These are phyloP conservation scores for Silene latifolia DNA, from an alignment of 148 eudicot genomes.

Conservation along the genomic window DNA sequence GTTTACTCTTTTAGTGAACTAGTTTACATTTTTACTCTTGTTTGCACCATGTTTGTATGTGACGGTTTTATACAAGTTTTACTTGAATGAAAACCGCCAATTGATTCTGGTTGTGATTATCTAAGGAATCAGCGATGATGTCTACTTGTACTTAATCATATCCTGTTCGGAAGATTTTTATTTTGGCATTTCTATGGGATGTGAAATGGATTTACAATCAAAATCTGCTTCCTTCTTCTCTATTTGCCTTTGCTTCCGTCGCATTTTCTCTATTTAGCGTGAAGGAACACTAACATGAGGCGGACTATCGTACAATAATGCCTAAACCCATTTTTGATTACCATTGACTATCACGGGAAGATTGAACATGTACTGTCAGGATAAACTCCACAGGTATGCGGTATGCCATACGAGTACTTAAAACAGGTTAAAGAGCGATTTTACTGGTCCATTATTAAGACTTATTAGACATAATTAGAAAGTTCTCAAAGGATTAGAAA, in stretches of 20 bases:
- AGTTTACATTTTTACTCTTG: too few species aligned
- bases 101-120: constrained; percentile 20
- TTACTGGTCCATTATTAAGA: background rate
- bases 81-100: constrained; percentile 17
- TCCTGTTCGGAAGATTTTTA: background rate
- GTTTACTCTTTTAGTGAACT: too few species aligned
- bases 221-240: background rate
- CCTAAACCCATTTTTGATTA: background rate
- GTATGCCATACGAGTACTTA: too few species aligned
- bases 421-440: background rate
- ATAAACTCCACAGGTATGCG: too few species aligned
- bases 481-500: background rate
- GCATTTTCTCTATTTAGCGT: too few species aligned
- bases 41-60: too few species aligned
- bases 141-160: constrained; percentile 4
- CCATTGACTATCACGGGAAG: too few species aligned
- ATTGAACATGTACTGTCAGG: too few species aligned
- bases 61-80: too few species aligned
- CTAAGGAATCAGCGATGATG: constrained; percentile 17
- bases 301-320: too few species aligned
- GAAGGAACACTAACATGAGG: too few species aligned
- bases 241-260: background rate
- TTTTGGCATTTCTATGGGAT: constrained; percentile 13
- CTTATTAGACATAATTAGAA: background rate
- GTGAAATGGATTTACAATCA: background rate